Percentiles rank a stretch among this genome's conserved stretches.
Evolutionary conservation across 345 rosid species (phyloP).

Genomic region (Euclidium syriacum): DNA sequence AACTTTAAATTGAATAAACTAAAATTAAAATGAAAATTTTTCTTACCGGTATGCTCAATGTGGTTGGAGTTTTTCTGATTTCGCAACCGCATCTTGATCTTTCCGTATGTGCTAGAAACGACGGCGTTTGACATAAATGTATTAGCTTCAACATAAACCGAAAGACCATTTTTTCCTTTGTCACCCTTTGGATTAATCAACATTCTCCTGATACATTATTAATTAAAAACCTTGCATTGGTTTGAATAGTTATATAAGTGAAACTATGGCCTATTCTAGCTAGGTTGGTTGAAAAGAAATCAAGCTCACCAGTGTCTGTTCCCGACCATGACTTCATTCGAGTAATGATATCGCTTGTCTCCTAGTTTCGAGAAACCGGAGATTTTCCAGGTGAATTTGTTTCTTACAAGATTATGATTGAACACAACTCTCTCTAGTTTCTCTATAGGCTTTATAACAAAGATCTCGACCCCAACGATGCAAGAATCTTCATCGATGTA

Average conservation of each 20-base stretch:
- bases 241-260: no score
- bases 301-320: background rate
- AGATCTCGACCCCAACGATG: background rate
- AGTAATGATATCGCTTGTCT: background rate
- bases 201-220: no score
- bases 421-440: conserved; percentile 1
- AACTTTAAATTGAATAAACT: no score
- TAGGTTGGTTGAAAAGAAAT: no score
- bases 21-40: no score
- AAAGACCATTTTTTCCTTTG: background rate
- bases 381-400: conserved; percentile 4
- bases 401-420: background rate
- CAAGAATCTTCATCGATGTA: conserved; percentile 1
- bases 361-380: background rate
- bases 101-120: background rate
- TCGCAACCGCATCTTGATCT: background rate
- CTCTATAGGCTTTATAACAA: conserved; percentile 6
- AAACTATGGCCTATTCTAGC: no score
- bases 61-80: conserved; percentile 3
- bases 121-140: background rate
- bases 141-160: background rate
- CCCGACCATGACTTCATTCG: conserved; percentile 1
- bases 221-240: no score
- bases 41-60: no score
- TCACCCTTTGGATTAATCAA: background rate